Evolutionary conservation across 805 yeast genomes (phyloP), one percentile per base, ranked within the genome.

Genomic region (Pichia paraexigua): DNA sequence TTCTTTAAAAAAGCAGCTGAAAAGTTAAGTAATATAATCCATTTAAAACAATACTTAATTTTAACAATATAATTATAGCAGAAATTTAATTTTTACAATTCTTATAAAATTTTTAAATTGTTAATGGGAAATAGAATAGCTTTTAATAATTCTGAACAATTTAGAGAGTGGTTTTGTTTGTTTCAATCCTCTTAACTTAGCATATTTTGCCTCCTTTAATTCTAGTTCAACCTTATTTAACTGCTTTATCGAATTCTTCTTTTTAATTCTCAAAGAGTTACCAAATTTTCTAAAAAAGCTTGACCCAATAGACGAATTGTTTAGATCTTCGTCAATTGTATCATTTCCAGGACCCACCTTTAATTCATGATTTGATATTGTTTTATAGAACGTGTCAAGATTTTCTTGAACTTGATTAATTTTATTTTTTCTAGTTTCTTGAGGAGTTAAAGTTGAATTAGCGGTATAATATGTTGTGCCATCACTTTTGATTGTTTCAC

Each of bases 1-100:
- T n/a, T 30, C 43, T 20, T 28, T 51, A 15, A 51, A 51, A 20
- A 47, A 50, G 12, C 13, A 42, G 21, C 32, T 21, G 18, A 24
- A 18, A 10, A 12, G 3, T 30, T 13, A 13, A 30, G 13, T 30
- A 7, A 3, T 13, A 9, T 5, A 17, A 30, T 3, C 13, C 12
- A 30, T 7, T 30, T 30, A 12, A 7, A 30, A 5, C n/a, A 13
- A 9, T 13, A 30, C 12, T 5, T 30, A 30, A 13, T 12, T 30
- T 13, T 13, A 30, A 9, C 11, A 30, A 30, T 30, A 28, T 30
- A 15, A 12, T 13, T 13, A 30, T 5, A 30, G n/a, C 25, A 24
- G 7, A 24, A 24, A 24, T 7, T 7, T 24, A 7, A 24, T 7
- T 24, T 24, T 24, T 24, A 3, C n/a, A 30, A 13, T 27, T 27